Base-by-base conservation (phyloP, 768 basidiomycete genomes). In the Panaeolus cyanescens region DNA sequence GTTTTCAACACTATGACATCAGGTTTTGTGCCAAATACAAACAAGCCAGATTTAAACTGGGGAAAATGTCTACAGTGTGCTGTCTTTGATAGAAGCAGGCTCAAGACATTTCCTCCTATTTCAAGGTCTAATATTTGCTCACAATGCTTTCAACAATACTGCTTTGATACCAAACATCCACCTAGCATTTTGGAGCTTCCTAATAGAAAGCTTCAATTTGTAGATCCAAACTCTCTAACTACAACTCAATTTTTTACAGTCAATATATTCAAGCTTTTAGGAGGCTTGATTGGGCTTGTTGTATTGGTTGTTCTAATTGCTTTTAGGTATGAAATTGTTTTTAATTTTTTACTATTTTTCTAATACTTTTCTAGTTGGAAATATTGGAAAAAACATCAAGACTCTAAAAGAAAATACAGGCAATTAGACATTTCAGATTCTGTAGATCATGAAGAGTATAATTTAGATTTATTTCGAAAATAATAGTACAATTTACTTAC, bases 11-110 rank as follows among this genome's bases (percentile, higher is more conserved):
- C 85, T 65, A 80, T 78, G 20, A 76, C 85, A 39, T 81, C 80
- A 17, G 90, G 90, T 13, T 90, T 88, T 72, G 71, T 77, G 13
- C 84, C 87, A 30, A 82, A 89, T 54, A 76, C 84, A 34, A 88
- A 83, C 60, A 72, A 70, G 5, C 77, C 86, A 31, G 91, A 92
- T 83, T 62, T 82, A 79, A 65, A 85, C 75, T 80, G 89, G 58
- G 80, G 87, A 2, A 79, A 78, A 36, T 94, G 92, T 66, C 77
- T 95, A 20, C 85, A 85, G 68, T 89, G 93, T 70, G 85, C 87
- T 32, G 77, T 76, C 28, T 71, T 86, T 56, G 85, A 86, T 62
- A 80, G 85, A 10, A 80, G 79, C 1, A 78, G 84, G n/a, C 63
- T 75, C 54, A 81, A 79, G 60, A 63, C 74, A 12, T 65, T 67